phyloP scores from a whole-genome alignment of 164 flowering plant species.

The Sextonia rubra region DNA sequence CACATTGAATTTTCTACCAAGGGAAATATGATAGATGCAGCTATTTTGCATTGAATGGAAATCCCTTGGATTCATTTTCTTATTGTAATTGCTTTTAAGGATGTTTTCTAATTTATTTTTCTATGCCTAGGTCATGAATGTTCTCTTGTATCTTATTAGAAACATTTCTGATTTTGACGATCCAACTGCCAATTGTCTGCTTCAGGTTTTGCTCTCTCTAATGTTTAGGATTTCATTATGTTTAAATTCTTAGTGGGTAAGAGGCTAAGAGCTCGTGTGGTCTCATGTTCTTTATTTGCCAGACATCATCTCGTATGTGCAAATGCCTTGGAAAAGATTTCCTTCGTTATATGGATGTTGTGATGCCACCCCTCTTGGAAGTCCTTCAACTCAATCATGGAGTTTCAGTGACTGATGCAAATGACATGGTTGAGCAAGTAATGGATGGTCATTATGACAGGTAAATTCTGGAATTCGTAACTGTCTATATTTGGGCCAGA shows the following conservation, averaged over 20 bases:
- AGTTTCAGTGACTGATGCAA: conserved; percentile 31
- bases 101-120: neutral
- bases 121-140: conserved; percentile 24
- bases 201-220: conserved; percentile 16
- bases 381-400: conserved; percentile 37
- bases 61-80: no score
- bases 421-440: conserved; percentile 27
- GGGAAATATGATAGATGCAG: neutral
- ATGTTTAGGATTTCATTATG: neutral
- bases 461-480: neutral
- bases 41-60: neutral
- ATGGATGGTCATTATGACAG: conserved; percentile 33
- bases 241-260: neutral
- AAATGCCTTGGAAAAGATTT: conserved; percentile 42
- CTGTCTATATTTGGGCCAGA: neutral
- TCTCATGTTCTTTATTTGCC: conserved; percentile 3
- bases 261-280: neutral
- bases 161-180: conserved; percentile 30
- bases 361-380: conserved; percentile 35
- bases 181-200: conserved; percentile 27
- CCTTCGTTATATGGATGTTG: conserved; percentile 35
- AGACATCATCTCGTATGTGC: conserved; percentile 44
- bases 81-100: neutral
- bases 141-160: conserved; percentile 24
- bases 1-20: neutral